Evolutionary conservation across 164 flowering plant species (phyloP).

Genomic region (Chloranthus sessilifolius): DNA sequence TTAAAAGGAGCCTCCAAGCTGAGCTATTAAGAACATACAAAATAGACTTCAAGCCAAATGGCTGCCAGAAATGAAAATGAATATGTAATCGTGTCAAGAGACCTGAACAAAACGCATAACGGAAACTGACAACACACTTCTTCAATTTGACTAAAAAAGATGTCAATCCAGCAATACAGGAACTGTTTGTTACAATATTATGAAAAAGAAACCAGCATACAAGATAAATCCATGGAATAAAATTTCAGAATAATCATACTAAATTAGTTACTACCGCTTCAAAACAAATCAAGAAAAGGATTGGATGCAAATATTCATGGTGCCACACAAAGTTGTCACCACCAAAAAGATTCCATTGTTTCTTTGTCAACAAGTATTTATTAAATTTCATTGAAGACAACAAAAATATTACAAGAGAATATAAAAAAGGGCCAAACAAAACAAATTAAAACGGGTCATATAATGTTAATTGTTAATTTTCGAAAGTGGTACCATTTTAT

Average conservation of each 20-base stretch:
- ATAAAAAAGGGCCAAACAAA: too few relatives aligned
- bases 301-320: too few relatives aligned
- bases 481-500: too few relatives aligned
- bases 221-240: not conserved
- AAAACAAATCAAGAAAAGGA: not conserved
- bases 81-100: not conserved
- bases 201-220: not conserved
- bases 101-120: too few relatives aligned
- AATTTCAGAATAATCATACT: not conserved
- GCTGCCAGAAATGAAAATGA: slow-evolving; percentile 30
- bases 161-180: not conserved
- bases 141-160: not conserved
- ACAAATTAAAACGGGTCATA: too few relatives aligned
- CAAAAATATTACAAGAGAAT: too few relatives aligned
- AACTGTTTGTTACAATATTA: too few relatives aligned
- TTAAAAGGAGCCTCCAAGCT: slow-evolving; percentile 52
- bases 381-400: too few relatives aligned
- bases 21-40: slow-evolving; percentile 42
- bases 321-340: too few relatives aligned
- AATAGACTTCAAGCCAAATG: slow-evolving; percentile 25
- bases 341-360: too few relatives aligned
- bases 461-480: too few relatives aligned
- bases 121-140: not conserved
- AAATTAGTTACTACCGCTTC: not conserved
- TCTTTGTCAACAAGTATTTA: too few relatives aligned